Evolutionary conservation across 495 filamentous ascomycete genomes (phyloP), one percentile per base, ranked within the genome.

Genomic region (Xylaria cubensis): DNA sequence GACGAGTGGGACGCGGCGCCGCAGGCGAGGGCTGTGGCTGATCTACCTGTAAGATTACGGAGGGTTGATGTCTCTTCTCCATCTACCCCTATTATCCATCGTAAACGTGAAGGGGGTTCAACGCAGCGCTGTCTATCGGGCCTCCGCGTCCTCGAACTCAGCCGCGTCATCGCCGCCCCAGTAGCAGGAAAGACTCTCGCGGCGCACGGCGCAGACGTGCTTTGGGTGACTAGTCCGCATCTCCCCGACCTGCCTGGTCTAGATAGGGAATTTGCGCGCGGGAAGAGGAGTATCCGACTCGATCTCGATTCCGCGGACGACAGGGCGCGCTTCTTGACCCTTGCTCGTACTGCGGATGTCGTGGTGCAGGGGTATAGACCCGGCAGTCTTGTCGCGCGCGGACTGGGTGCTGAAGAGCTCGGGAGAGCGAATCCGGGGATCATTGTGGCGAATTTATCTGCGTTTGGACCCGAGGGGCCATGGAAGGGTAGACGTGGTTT

Each of bases 211-310:
- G 86, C 86, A 17, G 84, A 75, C 46, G 77, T 90, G 0, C 73
- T 89, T 50, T 87, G 88, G 74, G 84, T 88, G 73, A 89, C 87
- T 32, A 86, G 85, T 39, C 87, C 87, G 6, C 80, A 80, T 36
- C 81, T 89, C 19, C 84, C 84, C 19, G 88, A 89, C 69, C 83
- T 90, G 0, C 86, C 88, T 0, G 87, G 85, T 74, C 87, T 89
- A 75, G 86, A 89, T 61, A 85, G 88, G 4, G 88, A 90, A 70
- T 83, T 86, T 0, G 87, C 87, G 69, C 84, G 88, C 78, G 87
- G 87, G 59, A 90, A 90, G 70, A 21, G 68, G 12, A 67, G 55
- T 2, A 9, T 67, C 3, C 21, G 29, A 2, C 67, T 89, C 7
- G 85, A 89, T 64, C 74, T 90, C 13, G 85, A 85, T 68, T 78